Base-by-base conservation (phyloP, 768 basidiomycete genomes). In the Lactarius tabidus region DNA sequence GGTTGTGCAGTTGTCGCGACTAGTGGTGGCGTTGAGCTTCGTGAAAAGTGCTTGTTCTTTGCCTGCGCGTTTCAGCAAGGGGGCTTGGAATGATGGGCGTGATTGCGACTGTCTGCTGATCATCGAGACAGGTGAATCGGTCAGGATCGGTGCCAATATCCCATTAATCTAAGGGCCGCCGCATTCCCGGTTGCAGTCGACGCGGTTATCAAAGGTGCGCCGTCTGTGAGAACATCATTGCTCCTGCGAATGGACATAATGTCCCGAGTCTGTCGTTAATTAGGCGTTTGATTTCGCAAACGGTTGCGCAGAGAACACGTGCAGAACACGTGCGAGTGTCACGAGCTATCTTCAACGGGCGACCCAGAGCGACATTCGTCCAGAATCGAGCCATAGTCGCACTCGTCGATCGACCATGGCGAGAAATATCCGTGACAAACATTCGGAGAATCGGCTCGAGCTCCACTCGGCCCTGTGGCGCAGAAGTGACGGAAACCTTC, bases 131-230 rank as follows among this genome's bases (percentile, higher is more conserved):
- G 3, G 71, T 69, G 67, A 84, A 87, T 7, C 79, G 71, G 2
- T 77, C 74, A 4, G 84, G 83, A 72, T 85, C 77, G 2, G 75
- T 67, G 15, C 87, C 85, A 28, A 83, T 65, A 57, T 83, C 79
- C 91, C 91, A 93, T 51, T 89, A 87, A 62, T 82, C 80, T 62
- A 93, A 73, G 45, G 93, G 78, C 26, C 86, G 77, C 33, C 86
- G 80, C 12, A 88, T 85, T 3, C 87, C 87, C 3, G 80, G 73
- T 0, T 85, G 81, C 26, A 64, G 57, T 45, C 48, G 4, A 5
- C 45, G 1, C 33, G 58, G 20, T 12, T 36, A 10, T 33, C 15
- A 7, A 26, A 12, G 7, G 9, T n/a, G 15, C 28, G 10, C 9
- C 20, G 58, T 63, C 2, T 80, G 80, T 23, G 74, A 77, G 7